Conservation (phyloP, 2,329 filamentous ascomycete genomes). For the Didymella keratinophila region DNA sequence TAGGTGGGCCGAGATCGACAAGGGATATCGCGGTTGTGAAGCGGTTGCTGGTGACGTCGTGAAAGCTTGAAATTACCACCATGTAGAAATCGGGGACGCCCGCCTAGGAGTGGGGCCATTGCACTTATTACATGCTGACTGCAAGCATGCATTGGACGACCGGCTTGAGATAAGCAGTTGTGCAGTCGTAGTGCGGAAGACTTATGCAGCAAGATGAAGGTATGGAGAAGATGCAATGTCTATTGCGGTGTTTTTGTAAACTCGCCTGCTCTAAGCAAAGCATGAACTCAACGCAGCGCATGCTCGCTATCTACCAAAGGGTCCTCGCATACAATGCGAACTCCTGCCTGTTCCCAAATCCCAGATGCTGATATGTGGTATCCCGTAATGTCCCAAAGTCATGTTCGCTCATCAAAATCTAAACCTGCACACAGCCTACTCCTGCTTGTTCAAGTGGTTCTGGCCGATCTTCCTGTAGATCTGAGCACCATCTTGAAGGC, state of each 20-base stretch:
- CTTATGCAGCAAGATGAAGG: neutral
- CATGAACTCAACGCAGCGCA: slow-evolving; percentile 7
- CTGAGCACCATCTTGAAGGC: slow-evolving; percentile 69
- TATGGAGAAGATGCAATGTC: slow-evolving; percentile 15
- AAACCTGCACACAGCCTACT: slow-evolving; percentile 13
- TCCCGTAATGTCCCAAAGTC: slow-evolving; percentile 25
- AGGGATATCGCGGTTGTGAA: slow-evolving; percentile 1
- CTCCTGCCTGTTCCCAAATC: slow-evolving; percentile 20
- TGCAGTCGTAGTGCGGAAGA: neutral
- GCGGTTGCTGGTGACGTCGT: slow-evolving; percentile 12
- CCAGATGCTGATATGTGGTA: slow-evolving; percentile 24
- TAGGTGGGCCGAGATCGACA: neutral
- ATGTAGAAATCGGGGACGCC: slow-evolving; percentile 5
- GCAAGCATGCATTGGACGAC: neutral
- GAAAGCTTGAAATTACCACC: slow-evolving; percentile 13
- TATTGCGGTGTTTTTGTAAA: slow-evolving; percentile 18
- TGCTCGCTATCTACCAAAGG: slow-evolving; percentile 20
- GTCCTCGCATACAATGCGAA: slow-evolving; percentile 18
- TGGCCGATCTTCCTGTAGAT: slow-evolving; percentile 51
- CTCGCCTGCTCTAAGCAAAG: slow-evolving; percentile 9
- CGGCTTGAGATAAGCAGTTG: neutral
- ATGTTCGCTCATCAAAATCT: slow-evolving; percentile 19
- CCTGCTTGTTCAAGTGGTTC: slow-evolving; percentile 25
- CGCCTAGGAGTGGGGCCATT: neutral
- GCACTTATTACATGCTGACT: neutral